Evolutionary conservation across 192 early-diverging fungal genomes (phyloP).

Genomic region (Coemansia sp.): DNA sequence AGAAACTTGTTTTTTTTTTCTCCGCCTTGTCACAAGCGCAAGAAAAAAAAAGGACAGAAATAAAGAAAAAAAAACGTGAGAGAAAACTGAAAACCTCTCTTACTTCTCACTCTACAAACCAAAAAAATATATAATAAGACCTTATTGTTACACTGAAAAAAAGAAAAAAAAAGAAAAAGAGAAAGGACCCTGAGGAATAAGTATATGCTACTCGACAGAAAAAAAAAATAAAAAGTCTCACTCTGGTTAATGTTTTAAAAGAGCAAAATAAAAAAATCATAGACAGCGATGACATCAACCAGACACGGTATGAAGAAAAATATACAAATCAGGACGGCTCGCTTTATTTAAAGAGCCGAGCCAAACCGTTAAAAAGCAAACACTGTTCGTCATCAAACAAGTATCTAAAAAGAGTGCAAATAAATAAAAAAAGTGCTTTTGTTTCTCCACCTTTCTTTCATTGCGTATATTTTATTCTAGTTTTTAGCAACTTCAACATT

Average conservation of each 20-base stretch:
- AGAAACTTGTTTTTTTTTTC: too few species aligned
- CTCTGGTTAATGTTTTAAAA: too few species aligned
- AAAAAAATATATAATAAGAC: not conserved
- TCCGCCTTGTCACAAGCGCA: too few species aligned
- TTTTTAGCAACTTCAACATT: not conserved
- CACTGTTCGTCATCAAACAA: not conserved
- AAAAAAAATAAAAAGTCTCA: not conserved
- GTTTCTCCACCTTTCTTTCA: not conserved
- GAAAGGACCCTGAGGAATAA: not conserved
- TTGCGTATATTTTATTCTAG: conserved; percentile 1
- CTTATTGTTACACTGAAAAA: not conserved
- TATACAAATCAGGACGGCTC: too few species aligned
- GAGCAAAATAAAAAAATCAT: not conserved
- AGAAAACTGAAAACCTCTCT: conserved; percentile 3
- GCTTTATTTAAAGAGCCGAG: too few species aligned
- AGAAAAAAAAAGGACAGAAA: not conserved
- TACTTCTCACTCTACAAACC: not conserved
- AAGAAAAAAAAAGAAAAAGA: not conserved
- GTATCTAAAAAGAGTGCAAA: not conserved
- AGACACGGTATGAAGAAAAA: too few species aligned
- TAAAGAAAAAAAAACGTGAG: not conserved
- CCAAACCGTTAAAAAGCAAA: too few species aligned
- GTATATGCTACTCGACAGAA: not conserved
- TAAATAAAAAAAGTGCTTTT: not conserved
- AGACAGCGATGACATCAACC: too few species aligned